Percentiles rank a stretch among this genome's conserved stretches.
These are phyloP conservation scores for Quercus lobata DNA, from an alignment of 331 rosid genomes.

Conservation along the genomic window DNA sequence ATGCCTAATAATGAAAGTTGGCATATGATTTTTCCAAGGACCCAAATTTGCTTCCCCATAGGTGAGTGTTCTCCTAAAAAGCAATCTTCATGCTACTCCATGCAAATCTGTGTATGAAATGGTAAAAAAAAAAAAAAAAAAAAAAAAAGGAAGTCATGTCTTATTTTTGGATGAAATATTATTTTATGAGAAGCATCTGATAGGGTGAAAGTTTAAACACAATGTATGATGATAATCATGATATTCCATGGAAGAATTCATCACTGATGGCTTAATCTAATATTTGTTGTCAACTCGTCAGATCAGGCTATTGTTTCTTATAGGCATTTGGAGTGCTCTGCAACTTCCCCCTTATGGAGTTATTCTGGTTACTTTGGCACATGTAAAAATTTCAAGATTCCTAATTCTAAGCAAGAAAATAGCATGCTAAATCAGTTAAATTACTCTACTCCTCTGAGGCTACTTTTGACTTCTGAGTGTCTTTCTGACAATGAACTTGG, in stretches of 20 bases:
- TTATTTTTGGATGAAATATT: neutral
- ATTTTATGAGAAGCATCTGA: neutral
- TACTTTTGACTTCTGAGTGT: neutral
- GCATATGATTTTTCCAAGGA: conserved; percentile 55
- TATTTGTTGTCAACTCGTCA: neutral
- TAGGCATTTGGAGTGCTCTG: conserved; percentile 74
- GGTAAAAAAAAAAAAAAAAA: no score
- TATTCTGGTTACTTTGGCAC: conserved; percentile 61
- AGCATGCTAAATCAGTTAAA: conserved; percentile 40
- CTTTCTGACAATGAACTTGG: neutral
- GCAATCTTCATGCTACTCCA: no score
- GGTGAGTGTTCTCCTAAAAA: no score
- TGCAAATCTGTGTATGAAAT: no score
- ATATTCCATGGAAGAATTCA: conserved; percentile 4
- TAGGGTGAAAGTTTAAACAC: neutral
- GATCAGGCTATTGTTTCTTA: neutral
- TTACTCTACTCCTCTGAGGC: conserved; percentile 41
- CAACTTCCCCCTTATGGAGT: conserved; percentile 75
- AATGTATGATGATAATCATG: neutral
- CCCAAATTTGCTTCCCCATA: neutral
- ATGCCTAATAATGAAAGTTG: conserved; percentile 48
- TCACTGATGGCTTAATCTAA: neutral
- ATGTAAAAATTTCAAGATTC: conserved; percentile 44
- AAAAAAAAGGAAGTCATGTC: neutral
- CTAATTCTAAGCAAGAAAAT: conserved; percentile 58